A percentile compares a stretch with the other conserved stretches of the same genome.
phyloP scores from a whole-genome alignment of 768 basidiomycete species.

The Amyloporia xantha region DNA sequence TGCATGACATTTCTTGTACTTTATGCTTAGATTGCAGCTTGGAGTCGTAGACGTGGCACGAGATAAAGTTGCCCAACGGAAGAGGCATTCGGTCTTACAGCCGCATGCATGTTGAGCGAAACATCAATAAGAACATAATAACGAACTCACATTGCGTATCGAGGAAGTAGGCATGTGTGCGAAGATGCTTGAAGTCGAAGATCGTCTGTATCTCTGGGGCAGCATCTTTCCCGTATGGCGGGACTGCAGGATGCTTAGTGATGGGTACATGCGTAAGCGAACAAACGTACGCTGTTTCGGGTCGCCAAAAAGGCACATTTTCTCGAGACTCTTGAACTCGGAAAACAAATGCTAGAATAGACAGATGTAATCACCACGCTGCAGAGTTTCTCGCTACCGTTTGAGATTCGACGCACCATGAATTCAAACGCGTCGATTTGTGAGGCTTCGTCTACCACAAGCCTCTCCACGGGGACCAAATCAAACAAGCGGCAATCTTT shows the following conservation, averaged over 20 bases:
- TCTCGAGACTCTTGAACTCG: slow-evolving; percentile 32
- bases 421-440: slow-evolving; percentile 44
- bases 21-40: slow-evolving; percentile 34
- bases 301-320: slow-evolving; percentile 49
- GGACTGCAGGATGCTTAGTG: no score
- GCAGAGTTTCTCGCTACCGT: neutral
- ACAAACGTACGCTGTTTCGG: slow-evolving; percentile 38
- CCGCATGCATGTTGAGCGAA: neutral
- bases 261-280: no score
- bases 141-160: slow-evolving; percentile 37
- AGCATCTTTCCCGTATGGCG: slow-evolving; percentile 42
- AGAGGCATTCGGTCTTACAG: slow-evolving; percentile 46
- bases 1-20: slow-evolving; percentile 27
- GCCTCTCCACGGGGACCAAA: slow-evolving; percentile 34
- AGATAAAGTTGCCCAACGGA: slow-evolving; percentile 44
- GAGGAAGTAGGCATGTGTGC: slow-evolving; percentile 30
- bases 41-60: slow-evolving; percentile 33
- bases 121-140: neutral
- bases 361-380: neutral
- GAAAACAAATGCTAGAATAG: slow-evolving; percentile 36
- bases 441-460: slow-evolving; percentile 54
- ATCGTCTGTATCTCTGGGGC: slow-evolving; percentile 35
- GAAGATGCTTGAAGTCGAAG: slow-evolving; percentile 39
- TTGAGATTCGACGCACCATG: slow-evolving; percentile 33
- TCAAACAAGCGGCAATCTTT: slow-evolving; percentile 26